Conservation (phyloP, 495 filamentous ascomycete genomes). For the Penicillium soppii region DNA sequence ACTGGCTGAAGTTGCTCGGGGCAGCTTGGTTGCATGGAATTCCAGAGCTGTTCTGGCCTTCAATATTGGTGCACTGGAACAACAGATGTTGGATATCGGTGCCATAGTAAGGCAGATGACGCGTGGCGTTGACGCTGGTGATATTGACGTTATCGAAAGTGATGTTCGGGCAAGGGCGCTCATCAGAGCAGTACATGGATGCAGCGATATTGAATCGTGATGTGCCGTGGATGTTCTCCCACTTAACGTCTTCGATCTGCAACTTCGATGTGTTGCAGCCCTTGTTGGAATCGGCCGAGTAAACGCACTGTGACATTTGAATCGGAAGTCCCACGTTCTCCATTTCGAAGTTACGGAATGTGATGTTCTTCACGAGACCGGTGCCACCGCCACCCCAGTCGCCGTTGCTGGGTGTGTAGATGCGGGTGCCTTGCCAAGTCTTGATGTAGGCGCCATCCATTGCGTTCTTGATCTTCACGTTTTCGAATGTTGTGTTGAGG, state of each 20-base stretch:
- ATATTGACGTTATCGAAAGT: constrained; percentile 54
- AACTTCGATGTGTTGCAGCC: constrained; percentile 50
- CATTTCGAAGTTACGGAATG: constrained; percentile 48
- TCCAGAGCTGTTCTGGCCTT: constrained; percentile 18
- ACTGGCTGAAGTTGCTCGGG: constrained; percentile 22
- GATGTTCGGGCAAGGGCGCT: constrained; percentile 45
- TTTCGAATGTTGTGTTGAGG: constrained; percentile 24
- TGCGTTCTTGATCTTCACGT: constrained; percentile 29
- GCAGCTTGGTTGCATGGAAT: constrained; percentile 26
- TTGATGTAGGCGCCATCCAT: constrained; percentile 57
- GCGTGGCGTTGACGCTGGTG: constrained; percentile 22
- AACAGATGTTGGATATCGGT: constrained; percentile 18
- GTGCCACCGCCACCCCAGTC: constrained; percentile 27
- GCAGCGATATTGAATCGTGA: constrained; percentile 53
- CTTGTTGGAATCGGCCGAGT: constrained; percentile 36
- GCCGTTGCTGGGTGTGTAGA: constrained; percentile 28
- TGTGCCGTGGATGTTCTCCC: constrained; percentile 56
- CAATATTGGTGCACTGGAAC: constrained; percentile 23
- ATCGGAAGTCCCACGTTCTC: constrained; percentile 54
- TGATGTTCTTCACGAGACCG: constrained; percentile 49
- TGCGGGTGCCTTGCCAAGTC: constrained; percentile 44
- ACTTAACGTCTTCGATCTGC: constrained; percentile 48
- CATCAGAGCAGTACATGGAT: constrained; percentile 50
- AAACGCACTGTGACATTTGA: constrained; percentile 59
- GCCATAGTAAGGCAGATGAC: constrained; percentile 16